Conservation (phyloP, 2,329 filamentous ascomycete species). For the Colletotrichum sp. region DNA sequence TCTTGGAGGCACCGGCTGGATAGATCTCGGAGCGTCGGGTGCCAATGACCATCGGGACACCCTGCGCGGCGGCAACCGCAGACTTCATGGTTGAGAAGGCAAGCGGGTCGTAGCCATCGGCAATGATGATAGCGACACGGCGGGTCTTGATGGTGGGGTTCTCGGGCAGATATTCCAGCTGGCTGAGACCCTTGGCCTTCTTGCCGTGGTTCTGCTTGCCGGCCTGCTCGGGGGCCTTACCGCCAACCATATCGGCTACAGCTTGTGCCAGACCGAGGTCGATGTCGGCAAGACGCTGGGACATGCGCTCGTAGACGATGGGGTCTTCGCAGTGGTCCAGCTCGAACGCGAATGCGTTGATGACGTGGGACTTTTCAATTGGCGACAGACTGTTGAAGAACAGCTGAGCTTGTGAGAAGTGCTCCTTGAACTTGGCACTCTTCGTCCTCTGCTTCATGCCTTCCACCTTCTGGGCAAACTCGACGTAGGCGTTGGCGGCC, state of each 20-base stretch:
- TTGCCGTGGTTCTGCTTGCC: constrained; percentile 67
- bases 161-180: constrained; percentile 68
- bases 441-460: constrained; percentile 74
- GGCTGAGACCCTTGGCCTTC: constrained; percentile 70
- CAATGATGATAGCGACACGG: constrained; percentile 76
- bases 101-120: constrained; percentile 74
- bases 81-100: constrained; percentile 70
- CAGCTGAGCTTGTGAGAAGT: constrained; percentile 78
- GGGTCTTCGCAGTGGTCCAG: constrained; percentile 84
- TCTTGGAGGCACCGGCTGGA: constrained; percentile 61
- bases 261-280: constrained; percentile 71
- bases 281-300: constrained; percentile 72
- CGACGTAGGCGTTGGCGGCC: constrained; percentile 71
- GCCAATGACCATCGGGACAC: constrained; percentile 76
- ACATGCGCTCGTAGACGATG: constrained; percentile 74
- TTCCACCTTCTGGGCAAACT: constrained; percentile 67
- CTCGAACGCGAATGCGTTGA: constrained; percentile 69
- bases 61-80: constrained; percentile 65
- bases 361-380: constrained; percentile 69
- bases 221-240: constrained; percentile 58
- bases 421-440: constrained; percentile 78
- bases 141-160: constrained; percentile 73
- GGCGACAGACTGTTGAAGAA: constrained; percentile 80
- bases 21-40: constrained; percentile 70
- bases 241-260: constrained; percentile 75